These are phyloP conservation scores for Vitellaria paradoxa DNA, from an alignment of 179 eudicot genomes.

Conservation along the genomic window DNA sequence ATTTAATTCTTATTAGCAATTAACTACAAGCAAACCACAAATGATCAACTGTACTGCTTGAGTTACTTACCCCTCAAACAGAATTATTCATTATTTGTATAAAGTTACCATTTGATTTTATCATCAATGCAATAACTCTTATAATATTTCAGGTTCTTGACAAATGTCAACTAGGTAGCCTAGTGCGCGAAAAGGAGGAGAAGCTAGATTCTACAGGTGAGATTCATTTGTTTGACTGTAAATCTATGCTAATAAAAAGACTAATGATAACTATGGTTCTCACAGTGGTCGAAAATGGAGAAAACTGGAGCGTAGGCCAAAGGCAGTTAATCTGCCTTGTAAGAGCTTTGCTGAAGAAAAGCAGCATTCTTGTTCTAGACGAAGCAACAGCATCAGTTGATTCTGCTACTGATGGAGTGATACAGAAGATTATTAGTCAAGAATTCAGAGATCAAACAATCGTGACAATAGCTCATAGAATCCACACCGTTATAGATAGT, in stretches of 20 bases:
- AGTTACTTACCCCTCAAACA: not conserved
- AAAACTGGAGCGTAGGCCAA: constrained; percentile 94
- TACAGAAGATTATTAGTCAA: constrained; percentile 66
- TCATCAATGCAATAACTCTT: not conserved
- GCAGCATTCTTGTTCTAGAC: constrained; percentile 72
- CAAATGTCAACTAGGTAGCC: constrained; percentile 80
- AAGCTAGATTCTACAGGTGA: constrained; percentile 66
- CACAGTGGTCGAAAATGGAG: constrained; percentile 87
- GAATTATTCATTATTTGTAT: not conserved
- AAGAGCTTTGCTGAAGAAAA: constrained; percentile 76
- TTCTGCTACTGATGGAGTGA: constrained; percentile 73
- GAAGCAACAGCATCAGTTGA: constrained; percentile 97
- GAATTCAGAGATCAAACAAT: constrained; percentile 74
- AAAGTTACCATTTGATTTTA: not conserved
- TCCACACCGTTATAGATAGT: constrained; percentile 86
- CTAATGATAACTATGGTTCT: not conserved
- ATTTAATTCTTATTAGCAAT: no score
- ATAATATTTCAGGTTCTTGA: constrained; percentile 56
- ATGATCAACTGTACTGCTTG: no score
- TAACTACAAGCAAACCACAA: no score
- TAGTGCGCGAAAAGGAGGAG: constrained; percentile 60
- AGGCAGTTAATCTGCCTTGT: constrained; percentile 88
- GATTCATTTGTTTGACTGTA: not conserved
- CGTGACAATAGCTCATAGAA: constrained; percentile 91
- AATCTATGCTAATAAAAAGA: not conserved